Conservation (phyloP, 2,329 filamentous ascomycete genomes). For the Claviceps fusiformis region DNA sequence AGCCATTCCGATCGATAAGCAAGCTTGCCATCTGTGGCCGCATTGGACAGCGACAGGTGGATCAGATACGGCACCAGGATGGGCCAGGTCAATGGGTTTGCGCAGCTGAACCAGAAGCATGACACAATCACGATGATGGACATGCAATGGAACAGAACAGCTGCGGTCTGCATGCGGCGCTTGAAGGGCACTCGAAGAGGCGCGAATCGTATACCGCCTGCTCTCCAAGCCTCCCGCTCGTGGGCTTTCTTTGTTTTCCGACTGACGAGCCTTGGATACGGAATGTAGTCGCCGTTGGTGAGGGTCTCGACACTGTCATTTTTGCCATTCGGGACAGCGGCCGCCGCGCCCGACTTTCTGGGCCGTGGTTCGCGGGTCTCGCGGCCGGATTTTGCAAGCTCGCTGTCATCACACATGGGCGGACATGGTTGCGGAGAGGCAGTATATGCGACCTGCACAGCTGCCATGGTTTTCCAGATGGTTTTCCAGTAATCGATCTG, state of each 20-base stretch:
- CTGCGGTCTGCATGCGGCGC: conserved; percentile 62
- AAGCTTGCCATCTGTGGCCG: conserved; percentile 61
- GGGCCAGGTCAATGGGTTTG: conserved; percentile 87
- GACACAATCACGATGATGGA: conserved; percentile 59
- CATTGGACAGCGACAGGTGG: conserved; percentile 68
- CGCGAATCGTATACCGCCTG: conserved; percentile 63
- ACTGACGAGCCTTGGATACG: conserved; percentile 17
- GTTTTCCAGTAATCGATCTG: too few relatives aligned
- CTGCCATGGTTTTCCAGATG: not conserved
- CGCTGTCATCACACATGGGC: not conserved
- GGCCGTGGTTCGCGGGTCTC: not conserved
- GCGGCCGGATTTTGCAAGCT: not conserved
- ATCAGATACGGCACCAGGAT: conserved; percentile 62
- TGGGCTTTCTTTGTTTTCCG: conserved; percentile 8
- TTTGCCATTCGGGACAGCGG: not conserved
- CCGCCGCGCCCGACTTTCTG: not conserved
- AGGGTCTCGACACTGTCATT: not conserved
- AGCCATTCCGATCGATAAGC: conserved; percentile 61
- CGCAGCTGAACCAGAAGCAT: conserved; percentile 79
- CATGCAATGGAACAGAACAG: conserved; percentile 62
- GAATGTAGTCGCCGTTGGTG: conserved; percentile 6
- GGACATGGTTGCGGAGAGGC: not conserved
- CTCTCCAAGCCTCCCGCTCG: conserved; percentile 20
- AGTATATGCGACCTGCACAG: not conserved
- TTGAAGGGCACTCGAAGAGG: conserved; percentile 61